These are phyloP conservation scores for Talaromyces sp. DNA, from an alignment of 2,329 filamentous ascomycete genomes.

Conservation along the genomic window DNA sequence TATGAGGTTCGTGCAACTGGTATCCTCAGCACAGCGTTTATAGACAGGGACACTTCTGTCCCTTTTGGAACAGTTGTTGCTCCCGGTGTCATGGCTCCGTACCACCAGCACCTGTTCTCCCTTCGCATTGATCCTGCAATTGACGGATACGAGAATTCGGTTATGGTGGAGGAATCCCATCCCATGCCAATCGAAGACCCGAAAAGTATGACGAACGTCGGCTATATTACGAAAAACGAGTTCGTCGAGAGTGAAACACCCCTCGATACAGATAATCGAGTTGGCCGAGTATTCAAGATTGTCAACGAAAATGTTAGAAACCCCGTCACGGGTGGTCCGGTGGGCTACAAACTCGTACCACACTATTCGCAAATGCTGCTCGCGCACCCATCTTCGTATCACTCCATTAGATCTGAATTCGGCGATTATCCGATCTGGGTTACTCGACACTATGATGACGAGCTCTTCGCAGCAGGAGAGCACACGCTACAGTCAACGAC, in stretches of 20 bases:
- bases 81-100: conserved; percentile 48
- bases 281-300: conserved; percentile 56
- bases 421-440: conserved; percentile 56
- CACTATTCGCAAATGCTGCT: conserved; percentile 57
- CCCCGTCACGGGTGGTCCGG: conserved; percentile 50
- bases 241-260: conserved; percentile 46
- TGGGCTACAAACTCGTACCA: conserved; percentile 56
- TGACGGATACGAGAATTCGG: conserved; percentile 52
- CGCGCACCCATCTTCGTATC: conserved; percentile 53
- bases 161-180: conserved; percentile 56
- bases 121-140: conserved; percentile 60
- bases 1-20: conserved; percentile 64
- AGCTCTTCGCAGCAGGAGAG: conserved; percentile 52
- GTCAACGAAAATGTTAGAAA: conserved; percentile 53
- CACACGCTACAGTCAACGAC: conserved; percentile 49
- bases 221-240: conserved; percentile 34
- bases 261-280: conserved; percentile 43
- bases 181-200: conserved; percentile 58
- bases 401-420: conserved; percentile 50
- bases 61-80: conserved; percentile 50
- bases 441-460: conserved; percentile 50
- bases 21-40: conserved; percentile 60
- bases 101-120: conserved; percentile 65
- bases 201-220: conserved; percentile 46
- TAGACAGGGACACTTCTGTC: conserved; percentile 48